Base-by-base conservation (phyloP, 768 basidiomycete genomes). In the Filobasidium wieringae region DNA sequence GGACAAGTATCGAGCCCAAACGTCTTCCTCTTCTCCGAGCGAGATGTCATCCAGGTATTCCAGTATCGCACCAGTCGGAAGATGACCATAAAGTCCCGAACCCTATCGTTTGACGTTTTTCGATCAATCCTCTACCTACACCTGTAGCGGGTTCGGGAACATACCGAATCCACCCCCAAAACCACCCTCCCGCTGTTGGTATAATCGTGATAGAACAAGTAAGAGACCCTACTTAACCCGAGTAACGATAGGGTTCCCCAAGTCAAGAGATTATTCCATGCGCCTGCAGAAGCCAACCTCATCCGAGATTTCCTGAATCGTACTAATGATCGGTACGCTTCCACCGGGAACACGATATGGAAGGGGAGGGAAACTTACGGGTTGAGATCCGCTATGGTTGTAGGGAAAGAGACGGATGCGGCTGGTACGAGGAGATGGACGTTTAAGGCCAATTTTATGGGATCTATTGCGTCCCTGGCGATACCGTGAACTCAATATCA, bases 221-320 rank as follows among this genome's bases (percentile, higher is more conserved):
- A 1, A n/a, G n/a, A 31, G 12, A 60, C 15, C 17, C 54, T 26
- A 6, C 22, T 36, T 9, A 33, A 9, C 7, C 53, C 24, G 4
- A 60, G 7, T 14, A 55, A 15, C 27, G 45, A 24, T 24, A 60
- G 11, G 7, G 51, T 24, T 0, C 27, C 8, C 45, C 47, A 60
- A 4, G 59, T 60, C 15, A 60, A 47, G 14, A 60, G 30, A 37
- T 60, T 60, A 26, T 60, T 43, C 19, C 32, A 60, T 7, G 59
- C 53, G 14, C 59, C 59, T 2, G 59, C 29, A 17, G 59, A 33
- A 7, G 59, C 45, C 17, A 60, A 51, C 22, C 59, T 33, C 9
- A 60, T 30, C 11, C 54, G 27, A 2, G 59, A 43, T 9, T 39
- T 41, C 5, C 59, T 60, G 47, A 24, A 6, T 3, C 7, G 11